phyloP scores from a whole-genome alignment of 306 rosid genomes.

The Cicer bijugum region DNA sequence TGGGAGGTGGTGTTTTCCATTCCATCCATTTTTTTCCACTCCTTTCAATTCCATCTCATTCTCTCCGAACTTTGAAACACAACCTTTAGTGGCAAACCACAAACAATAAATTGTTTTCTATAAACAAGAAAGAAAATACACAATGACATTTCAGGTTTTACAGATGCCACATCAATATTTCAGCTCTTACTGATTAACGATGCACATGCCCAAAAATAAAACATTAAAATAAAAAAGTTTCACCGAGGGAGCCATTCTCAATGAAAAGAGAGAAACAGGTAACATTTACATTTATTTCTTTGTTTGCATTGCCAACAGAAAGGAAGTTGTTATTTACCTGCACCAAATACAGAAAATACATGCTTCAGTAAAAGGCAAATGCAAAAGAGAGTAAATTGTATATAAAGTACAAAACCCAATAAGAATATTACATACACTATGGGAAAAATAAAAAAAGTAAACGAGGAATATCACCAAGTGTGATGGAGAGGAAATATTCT shows the following conservation, averaged over 20 bases:
- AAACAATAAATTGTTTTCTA: neutral
- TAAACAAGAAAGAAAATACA: conserved; percentile 31
- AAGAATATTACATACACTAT: conserved; percentile 14
- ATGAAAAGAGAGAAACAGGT: conserved; percentile 22
- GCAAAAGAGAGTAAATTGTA: conserved; percentile 8
- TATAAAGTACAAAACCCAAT: conserved; percentile 18
- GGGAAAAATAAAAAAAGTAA: conserved; percentile 40
- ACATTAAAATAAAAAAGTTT: conserved; percentile 5
- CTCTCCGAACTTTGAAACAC: conserved; percentile 28
- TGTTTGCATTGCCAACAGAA: conserved; percentile 91
- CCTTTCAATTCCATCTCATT: neutral
- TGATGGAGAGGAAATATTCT: conserved; percentile 33
- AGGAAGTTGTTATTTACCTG: conserved; percentile 99
- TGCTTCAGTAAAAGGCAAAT: conserved; percentile 39
- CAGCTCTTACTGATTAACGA: conserved; percentile 28
- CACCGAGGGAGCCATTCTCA: conserved; percentile 23
- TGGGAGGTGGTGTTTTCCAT: neutral
- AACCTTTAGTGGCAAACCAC: conserved; percentile 5
- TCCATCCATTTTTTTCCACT: neutral
- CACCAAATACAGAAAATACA: conserved; percentile 45
- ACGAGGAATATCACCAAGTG: conserved; percentile 1
- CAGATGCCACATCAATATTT: conserved; percentile 23
- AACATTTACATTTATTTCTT: conserved; percentile 76
- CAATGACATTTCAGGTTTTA: conserved; percentile 15
- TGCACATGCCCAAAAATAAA: conserved; percentile 28